Conservation (phyloP, 2,329 filamentous ascomycete species). For the Dothistroma pini region DNA sequence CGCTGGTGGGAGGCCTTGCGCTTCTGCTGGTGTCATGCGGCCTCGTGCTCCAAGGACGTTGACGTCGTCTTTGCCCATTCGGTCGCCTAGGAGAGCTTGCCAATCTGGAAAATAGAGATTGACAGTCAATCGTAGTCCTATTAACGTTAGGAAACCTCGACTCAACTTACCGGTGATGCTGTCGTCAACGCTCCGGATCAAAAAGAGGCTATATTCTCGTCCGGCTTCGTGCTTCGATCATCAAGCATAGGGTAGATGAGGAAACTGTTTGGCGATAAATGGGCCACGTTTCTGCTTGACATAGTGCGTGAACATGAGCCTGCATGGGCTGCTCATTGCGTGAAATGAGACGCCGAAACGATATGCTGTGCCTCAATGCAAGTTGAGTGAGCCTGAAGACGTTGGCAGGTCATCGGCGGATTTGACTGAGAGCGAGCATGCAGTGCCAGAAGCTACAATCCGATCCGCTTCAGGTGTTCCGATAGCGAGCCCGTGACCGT, state of each 20-base stretch:
- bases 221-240: slow-evolving; percentile 37
- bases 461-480: background rate
- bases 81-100: slow-evolving; percentile 40
- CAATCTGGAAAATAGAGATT: slow-evolving; percentile 26
- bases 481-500: background rate
- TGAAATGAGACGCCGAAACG: slow-evolving; percentile 35
- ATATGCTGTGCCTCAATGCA: too few relatives aligned
- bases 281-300: slow-evolving; percentile 29
- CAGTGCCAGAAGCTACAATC: background rate
- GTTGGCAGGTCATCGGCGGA: background rate
- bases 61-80: slow-evolving; percentile 35
- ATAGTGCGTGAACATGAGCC: slow-evolving; percentile 38
- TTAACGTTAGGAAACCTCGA: background rate
- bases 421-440: background rate
- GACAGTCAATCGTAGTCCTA: background rate
- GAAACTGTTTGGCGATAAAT: slow-evolving; percentile 40
- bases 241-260: slow-evolving; percentile 50
- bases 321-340: too few relatives aligned
- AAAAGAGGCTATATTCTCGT: slow-evolving; percentile 35
- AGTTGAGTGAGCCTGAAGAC: background rate
- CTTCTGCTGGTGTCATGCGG: slow-evolving; percentile 31
- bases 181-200: slow-evolving; percentile 38
- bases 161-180: slow-evolving; percentile 37
- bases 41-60: slow-evolving; percentile 39
- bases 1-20: slow-evolving; percentile 41